phyloP scores from a whole-genome alignment of 164 flowering plant species.

The Buxus sempervirens region DNA sequence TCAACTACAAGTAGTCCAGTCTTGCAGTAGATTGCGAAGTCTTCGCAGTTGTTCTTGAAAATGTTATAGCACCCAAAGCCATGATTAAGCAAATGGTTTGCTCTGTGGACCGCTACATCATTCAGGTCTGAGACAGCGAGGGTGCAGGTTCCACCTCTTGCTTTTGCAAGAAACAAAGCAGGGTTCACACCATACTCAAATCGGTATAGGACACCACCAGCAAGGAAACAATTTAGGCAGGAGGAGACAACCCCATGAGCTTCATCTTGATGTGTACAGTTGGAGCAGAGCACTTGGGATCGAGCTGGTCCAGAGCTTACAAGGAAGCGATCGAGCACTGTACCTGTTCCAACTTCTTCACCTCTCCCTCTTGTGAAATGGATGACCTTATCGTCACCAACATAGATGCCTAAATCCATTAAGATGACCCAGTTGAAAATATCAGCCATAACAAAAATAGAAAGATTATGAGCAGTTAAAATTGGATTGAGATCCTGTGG shows the following conservation, averaged over 20 bases:
- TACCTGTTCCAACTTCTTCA: conserved; percentile 89
- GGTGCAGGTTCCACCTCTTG: conserved; percentile 47
- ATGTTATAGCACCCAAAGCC: conserved; percentile 43
- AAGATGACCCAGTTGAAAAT: background rate
- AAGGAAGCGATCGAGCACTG: conserved; percentile 60
- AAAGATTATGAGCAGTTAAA: no score
- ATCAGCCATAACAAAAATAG: background rate
- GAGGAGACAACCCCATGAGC: conserved; percentile 41
- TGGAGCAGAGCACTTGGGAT: conserved; percentile 23
- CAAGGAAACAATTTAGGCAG: conserved; percentile 44
- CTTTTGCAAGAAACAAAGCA: conserved; percentile 31
- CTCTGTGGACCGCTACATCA: conserved; percentile 32
- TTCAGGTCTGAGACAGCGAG: conserved; percentile 36
- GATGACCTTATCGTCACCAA: conserved; percentile 76
- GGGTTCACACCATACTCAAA: conserved; percentile 36
- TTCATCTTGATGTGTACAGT: conserved; percentile 42
- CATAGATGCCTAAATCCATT: conserved; percentile 51
- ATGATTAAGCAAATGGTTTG: conserved; percentile 30
- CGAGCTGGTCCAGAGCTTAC: conserved; percentile 35
- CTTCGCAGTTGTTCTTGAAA: conserved; percentile 47
- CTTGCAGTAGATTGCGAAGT: conserved; percentile 45
- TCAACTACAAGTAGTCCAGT: conserved; percentile 32
- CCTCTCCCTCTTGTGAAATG: conserved; percentile 82
- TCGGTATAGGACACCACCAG: conserved; percentile 33
- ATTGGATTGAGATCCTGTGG: no score